phyloP scores from a whole-genome alignment of 2,329 filamentous ascomycete species.

The Fusarium sp. region DNA sequence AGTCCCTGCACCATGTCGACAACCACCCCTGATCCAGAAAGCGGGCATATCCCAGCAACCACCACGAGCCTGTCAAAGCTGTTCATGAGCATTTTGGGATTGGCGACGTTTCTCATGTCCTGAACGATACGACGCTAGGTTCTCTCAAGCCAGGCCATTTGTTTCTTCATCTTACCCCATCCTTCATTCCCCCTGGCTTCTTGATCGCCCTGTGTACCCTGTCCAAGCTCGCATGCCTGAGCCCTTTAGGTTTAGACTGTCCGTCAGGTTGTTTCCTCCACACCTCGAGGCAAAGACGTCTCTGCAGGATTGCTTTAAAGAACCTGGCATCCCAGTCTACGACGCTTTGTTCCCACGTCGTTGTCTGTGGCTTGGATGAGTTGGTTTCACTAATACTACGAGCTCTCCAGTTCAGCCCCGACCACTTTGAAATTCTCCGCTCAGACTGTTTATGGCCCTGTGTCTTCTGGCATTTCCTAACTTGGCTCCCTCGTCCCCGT shows the following conservation, averaged over 20 bases:
- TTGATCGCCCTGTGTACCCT: slow-evolving; percentile 49
- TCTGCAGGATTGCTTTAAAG: slow-evolving; percentile 39
- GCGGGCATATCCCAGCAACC: slow-evolving; percentile 44
- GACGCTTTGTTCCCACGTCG: slow-evolving; percentile 44
- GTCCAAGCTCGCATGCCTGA: slow-evolving; percentile 49
- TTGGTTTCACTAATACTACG: slow-evolving; percentile 47
- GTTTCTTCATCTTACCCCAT: slow-evolving; percentile 47
- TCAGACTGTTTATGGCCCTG: slow-evolving; percentile 42
- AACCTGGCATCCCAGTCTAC: slow-evolving; percentile 41
- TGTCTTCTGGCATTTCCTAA: slow-evolving; percentile 55
- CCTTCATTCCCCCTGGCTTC: slow-evolving; percentile 41
- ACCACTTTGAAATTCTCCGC: slow-evolving; percentile 47
- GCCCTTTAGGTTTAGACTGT: slow-evolving; percentile 47
- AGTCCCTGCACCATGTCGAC: slow-evolving; percentile 45
- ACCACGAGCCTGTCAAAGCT: slow-evolving; percentile 47
- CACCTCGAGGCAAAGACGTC: slow-evolving; percentile 41
- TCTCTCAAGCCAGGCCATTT: slow-evolving; percentile 43
- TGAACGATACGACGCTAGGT: slow-evolving; percentile 42
- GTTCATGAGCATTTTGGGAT: slow-evolving; percentile 37
- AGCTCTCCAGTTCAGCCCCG: slow-evolving; percentile 46
- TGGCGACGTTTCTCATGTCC: slow-evolving; percentile 47
- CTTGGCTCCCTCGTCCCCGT: slow-evolving; percentile 55
- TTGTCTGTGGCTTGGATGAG: slow-evolving; percentile 46
- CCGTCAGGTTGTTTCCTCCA: slow-evolving; percentile 49
- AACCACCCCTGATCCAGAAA: slow-evolving; percentile 43